These are phyloP conservation scores for Chalciporus chontae DNA, from an alignment of 768 basidiomycete genomes.

Conservation along the genomic window DNA sequence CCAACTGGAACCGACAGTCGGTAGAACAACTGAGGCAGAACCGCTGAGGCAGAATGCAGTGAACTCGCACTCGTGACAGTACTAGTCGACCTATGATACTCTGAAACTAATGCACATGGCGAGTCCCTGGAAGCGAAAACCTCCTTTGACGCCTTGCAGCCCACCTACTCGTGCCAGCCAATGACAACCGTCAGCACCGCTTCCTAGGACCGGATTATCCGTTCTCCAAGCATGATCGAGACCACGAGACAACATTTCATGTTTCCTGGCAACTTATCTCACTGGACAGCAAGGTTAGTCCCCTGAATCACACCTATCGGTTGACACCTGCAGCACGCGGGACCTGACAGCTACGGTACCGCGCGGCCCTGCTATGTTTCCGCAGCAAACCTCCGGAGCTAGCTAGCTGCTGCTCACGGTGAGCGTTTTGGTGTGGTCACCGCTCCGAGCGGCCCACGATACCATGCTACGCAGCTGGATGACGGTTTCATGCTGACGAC, in stretches of 20 bases:
- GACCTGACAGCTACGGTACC: conserved; percentile 20
- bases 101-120: too few species aligned
- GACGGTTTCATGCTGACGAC: conserved; percentile 7
- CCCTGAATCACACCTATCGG: not conserved
- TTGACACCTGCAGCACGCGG: not conserved
- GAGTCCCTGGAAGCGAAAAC: too few species aligned
- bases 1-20: too few species aligned
- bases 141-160: too few species aligned
- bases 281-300: conserved; percentile 7
- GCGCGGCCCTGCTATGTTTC: conserved; percentile 17
- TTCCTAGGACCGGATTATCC: too few species aligned
- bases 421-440: conserved; percentile 17
- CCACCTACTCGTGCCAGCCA: too few species aligned
- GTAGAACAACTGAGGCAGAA: too few species aligned
- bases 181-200: too few species aligned
- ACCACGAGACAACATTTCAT: not conserved
- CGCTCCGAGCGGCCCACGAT: conserved; percentile 12
- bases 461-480: conserved; percentile 14
- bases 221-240: too few species aligned
- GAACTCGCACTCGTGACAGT: too few species aligned
- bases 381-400: not conserved
- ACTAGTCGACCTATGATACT: too few species aligned
- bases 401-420: not conserved
- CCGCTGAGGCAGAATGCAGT: too few species aligned
- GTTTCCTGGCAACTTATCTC: not conserved